Evolutionary conservation across 768 basidiomycete species (phyloP), one percentile per base, ranked within the genome.

Genomic region (Panus rudis): DNA sequence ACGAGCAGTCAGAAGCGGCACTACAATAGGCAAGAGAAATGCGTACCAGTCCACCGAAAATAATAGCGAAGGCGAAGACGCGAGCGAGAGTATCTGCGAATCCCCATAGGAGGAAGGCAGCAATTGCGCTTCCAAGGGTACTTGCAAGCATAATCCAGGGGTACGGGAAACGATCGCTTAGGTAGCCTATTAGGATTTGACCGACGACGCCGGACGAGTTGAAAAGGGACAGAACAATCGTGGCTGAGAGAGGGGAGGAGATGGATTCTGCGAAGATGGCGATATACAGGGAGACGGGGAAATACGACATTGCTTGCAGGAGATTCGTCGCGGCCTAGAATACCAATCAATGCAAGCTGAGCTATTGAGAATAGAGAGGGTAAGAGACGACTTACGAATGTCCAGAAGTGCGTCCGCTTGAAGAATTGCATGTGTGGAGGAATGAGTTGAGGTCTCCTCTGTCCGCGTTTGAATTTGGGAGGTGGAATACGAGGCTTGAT

Each of bases 231-330:
- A 59, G 50, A 0, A 48, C 53, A 28, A 55, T 34, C 0, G 55
- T 53, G 6, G 55, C 55, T 3, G 51, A 51, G 0, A 53, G 45
- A 7, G 51, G 53, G 3, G 53, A 52, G 2, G 50, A 49, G 6
- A 55, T 43, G 10, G 52, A 28, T 3, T 43, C 50, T 4, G 50
- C 40, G 47, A 53, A 58, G 4, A 48, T 45, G 4, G 57, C 49
- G 12, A 55, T 56, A 34, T 59, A 56, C 3, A 56, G 47, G 7
- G 55, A 59, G 2, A 53, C 57, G 19, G 53, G 55, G 48, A 55
- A 55, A 41, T 52, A 56, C n/a, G 52, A 51, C 17, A 58, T 42
- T 7, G 55, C 55, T 42, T 59, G 55, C 6, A 58, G 37, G 17
- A 53, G 31, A 20, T 39, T 42, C 5, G 52, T 50, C 4, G 48